Evolutionary conservation across 2,329 filamentous ascomycete genomes (phyloP).

Genomic region (Alternaria triticina): DNA sequence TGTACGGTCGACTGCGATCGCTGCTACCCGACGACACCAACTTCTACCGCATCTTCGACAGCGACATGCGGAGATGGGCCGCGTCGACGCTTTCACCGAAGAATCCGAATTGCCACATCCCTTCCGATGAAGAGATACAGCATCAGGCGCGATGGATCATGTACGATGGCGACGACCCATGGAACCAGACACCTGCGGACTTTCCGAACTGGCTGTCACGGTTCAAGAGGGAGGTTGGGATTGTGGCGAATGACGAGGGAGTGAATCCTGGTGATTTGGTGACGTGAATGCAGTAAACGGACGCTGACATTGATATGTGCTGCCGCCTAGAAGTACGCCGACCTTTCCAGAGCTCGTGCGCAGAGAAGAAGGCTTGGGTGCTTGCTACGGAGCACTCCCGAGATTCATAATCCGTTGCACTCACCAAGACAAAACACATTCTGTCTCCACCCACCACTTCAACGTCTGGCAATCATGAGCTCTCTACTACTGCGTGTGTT

Average conservation of each 20-base stretch:
- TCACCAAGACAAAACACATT: neutral
- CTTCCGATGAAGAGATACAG: slow-evolving; percentile 43
- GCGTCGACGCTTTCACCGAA: slow-evolving; percentile 32
- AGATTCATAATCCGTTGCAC: neutral
- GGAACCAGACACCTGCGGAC: slow-evolving; percentile 49
- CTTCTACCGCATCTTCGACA: slow-evolving; percentile 25
- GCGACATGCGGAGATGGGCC: slow-evolving; percentile 30
- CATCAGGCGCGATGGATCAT: slow-evolving; percentile 42
- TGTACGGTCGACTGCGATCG: slow-evolving; percentile 3
- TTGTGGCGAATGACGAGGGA: slow-evolving; percentile 1
- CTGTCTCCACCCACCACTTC: neutral
- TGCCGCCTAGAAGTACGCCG: neutral
- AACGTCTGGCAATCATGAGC: neutral
- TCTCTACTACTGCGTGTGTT: neutral
- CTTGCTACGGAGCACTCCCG: neutral
- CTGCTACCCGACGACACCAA: slow-evolving; percentile 23
- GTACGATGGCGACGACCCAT: slow-evolving; percentile 42
- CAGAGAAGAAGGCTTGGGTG: neutral
- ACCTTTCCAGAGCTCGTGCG: neutral
- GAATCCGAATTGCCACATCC: slow-evolving; percentile 26
- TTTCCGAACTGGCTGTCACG: slow-evolving; percentile 38
- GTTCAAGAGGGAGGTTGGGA: slow-evolving; percentile 37
- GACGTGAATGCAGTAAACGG: neutral
- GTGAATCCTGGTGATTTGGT: slow-evolving; percentile 5
- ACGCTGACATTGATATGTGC: neutral